A percentile compares a stretch with the other conserved stretches of the same genome.
Conservation (phyloP, 495 filamentous ascomycete genomes). For the Polyplosphaeria fusca region DNA sequence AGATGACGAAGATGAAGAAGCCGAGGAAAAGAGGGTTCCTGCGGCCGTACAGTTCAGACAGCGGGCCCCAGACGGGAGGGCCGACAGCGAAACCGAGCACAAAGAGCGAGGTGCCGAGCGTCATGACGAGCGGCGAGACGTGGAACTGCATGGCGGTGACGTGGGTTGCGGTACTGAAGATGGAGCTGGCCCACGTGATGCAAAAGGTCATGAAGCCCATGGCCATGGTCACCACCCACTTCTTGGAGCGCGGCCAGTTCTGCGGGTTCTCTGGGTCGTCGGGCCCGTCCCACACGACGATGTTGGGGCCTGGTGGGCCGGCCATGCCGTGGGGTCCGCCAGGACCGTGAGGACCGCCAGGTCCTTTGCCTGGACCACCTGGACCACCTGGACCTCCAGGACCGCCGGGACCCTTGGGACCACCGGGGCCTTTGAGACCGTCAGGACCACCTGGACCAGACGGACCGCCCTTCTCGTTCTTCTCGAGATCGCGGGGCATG, state of each 20-base stretch:
- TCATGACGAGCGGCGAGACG: conserved; percentile 43
- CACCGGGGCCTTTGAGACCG: too few species aligned
- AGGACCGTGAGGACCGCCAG: too few species aligned
- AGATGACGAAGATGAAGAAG: conserved; percentile 62
- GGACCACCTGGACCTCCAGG: too few species aligned
- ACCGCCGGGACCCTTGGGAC: too few species aligned
- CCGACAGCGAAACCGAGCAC: conserved; percentile 52
- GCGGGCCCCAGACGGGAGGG: conserved; percentile 41
- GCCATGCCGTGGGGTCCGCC: too few species aligned
- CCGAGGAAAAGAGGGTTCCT: conserved; percentile 57
- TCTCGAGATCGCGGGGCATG: too few species aligned
- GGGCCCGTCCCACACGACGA: conserved; percentile 43
- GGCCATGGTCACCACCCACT: conserved; percentile 33
- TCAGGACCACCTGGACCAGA: too few species aligned
- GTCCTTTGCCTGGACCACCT: too few species aligned
- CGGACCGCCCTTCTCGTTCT: too few species aligned
- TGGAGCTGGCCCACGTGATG: conserved; percentile 41
- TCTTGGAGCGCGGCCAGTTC: conserved; percentile 37
- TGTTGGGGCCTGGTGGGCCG: conserved; percentile 38
- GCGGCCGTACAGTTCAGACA: conserved; percentile 49
- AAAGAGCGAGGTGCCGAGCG: conserved; percentile 49
- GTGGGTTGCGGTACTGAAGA: conserved; percentile 44
- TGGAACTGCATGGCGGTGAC: conserved; percentile 45
- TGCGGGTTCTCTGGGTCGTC: conserved; percentile 36
- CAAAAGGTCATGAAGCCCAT: conserved; percentile 39